Base-by-base conservation (phyloP, 208 protist genomes). In the Spongospora subterranea region DNA sequence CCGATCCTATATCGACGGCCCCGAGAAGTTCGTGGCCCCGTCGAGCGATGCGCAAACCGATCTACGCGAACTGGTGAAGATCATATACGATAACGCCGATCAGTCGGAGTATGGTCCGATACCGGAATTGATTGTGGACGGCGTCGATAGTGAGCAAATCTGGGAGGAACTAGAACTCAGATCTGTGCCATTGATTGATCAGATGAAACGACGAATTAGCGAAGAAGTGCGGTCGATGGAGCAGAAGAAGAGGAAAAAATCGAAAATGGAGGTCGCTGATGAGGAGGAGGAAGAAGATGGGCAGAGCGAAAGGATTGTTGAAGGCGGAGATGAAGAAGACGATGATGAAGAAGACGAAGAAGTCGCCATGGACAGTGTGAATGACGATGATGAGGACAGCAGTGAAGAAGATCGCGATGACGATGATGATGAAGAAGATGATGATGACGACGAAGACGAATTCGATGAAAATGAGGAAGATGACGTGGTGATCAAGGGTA, bases 91-190 rank as follows among this genome's bases (percentile, higher is more conserved):
- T 82, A 6, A 82, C 71, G 71, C 71, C 35, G 71, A 43, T n/a
- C 17, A 82, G 17, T 6, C 6, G 6, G 35, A 82, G 50, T 90
- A 77, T 45, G 89, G 64, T 32, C 93, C 46, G 88, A 60, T 93
- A 17, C 17, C 0, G 11, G 89, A 93, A 39, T 77, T 92, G 24
- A 17, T 77, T 11, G 45, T 91, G 24, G 71, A 92, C 11, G 77
- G 88, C 43, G 66, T 92, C 41, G 90, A 90, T 29, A 0, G n/a
- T 43, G 92, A 93, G 50, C 92, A 92, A 89, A 88, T 93, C 6
- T 92, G 89, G 82, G 77, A 90, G 90, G 89, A 92, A 90, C 38
- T 92, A 0, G 39, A 46, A 11, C 50, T 92, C 13, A 71, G 88
- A 24, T 24, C 90, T 53, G 77, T 0, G 0, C 77, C 90, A 38